Conservation (phyloP, 495 filamentous ascomycete genomes). For the Clavariopsis aquatica region DNA sequence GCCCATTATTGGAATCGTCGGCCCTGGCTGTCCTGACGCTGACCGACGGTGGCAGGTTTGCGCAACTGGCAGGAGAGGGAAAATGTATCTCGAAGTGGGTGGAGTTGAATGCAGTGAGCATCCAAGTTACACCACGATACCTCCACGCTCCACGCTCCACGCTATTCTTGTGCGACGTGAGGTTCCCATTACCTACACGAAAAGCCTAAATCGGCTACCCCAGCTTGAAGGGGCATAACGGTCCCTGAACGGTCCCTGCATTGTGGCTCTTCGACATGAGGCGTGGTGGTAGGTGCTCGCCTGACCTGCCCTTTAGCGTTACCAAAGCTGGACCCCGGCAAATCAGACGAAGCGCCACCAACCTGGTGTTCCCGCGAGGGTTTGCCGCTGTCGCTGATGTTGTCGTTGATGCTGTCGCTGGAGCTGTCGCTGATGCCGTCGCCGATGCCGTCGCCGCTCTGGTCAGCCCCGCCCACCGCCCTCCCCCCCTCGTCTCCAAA, state of each 20-base stretch:
- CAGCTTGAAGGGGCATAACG: not conserved
- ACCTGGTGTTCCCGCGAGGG: not conserved
- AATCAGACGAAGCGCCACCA: not conserved
- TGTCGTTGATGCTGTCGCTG: no score
- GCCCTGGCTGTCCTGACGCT: no score
- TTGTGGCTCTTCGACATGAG: not conserved
- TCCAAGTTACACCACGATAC: not conserved
- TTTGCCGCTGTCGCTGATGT: no score
- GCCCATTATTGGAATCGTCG: no score
- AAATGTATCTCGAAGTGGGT: not conserved
- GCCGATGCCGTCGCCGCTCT: not conserved
- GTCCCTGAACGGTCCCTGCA: not conserved
- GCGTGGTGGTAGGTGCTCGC: not conserved
- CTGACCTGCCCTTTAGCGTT: slow-evolving; percentile 9
- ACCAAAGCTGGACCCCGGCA: not conserved
- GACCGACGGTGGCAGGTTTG: no score
- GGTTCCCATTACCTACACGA: not conserved
- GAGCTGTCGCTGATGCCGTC: not conserved
- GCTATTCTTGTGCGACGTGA: not conserved
- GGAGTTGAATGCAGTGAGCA: not conserved
- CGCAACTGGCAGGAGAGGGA: no score
- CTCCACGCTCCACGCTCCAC: not conserved
- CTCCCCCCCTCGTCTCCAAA: no score
- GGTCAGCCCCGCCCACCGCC: no score
- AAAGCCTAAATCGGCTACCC: not conserved